Base-by-base conservation (phyloP, 2,329 filamentous ascomycete species). In the Dothideomycetes sp. region DNA sequence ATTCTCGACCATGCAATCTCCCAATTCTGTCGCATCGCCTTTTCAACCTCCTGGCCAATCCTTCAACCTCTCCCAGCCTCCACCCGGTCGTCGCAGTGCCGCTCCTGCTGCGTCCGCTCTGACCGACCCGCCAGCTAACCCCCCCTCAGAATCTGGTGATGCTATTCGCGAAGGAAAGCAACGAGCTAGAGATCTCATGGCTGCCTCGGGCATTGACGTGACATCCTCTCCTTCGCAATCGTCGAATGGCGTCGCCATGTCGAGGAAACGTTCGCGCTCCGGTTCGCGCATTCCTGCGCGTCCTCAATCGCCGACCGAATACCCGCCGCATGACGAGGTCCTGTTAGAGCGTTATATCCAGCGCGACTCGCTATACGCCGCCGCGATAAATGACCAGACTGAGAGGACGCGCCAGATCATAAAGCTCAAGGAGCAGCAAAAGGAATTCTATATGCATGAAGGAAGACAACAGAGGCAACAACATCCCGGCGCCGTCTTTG, bases 391-490 rank as follows among this genome's bases (percentile, higher is more conserved):
- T 30, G 63, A 69, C 28, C 69, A 71, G 45, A 57, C 60, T 22
- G 56, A 63, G 22, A 59, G 61, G 30, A 59, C 57, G 27, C 54
- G 57, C 24, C 52, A 58, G 13, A 48, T 79, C 42, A 72, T 80
- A 49, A 70, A 71, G 49, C 69, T 76, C 50, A 82, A 80, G 63
- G 75, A 75, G 49, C 69, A 75, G 35, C 80, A 82, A 62, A 73
- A 78, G 45, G 73, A 80, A 45, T 80, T 85, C 56, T 86, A 89
- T 67, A 43, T 49, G 40, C 50, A 71, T 66, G 50, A 69, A 78
- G 46, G 86, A 70, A 64, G 82, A 70, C 62, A 76, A 70, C 65
- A 73, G 36, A 67, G 72, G 31, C 66, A 71, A 33, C 55, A 65
- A 45, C 69, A 78, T 49, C 75, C 78, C 12, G 75, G 69, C 27